These are phyloP conservation scores for Raddia guianensis DNA, from an alignment of 176 grass and related monocot genomes.

Conservation along the genomic window DNA sequence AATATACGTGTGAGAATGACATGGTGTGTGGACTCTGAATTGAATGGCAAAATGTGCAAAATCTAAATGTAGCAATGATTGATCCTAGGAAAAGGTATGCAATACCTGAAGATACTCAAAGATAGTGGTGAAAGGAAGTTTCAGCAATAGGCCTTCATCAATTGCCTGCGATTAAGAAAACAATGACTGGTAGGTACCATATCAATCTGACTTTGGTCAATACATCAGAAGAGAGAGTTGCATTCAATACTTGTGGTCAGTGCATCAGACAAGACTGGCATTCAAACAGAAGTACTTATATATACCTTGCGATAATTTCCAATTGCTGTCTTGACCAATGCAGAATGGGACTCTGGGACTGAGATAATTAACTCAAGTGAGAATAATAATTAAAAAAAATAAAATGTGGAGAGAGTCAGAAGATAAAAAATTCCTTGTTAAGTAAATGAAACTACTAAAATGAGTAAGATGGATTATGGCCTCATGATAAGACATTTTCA, in stretches of 20 bases:
- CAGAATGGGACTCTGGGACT: conserved; percentile 72
- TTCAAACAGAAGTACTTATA: background rate
- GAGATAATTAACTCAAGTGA: conserved; percentile 28
- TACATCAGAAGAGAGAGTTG: background rate
- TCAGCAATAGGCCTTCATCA: conserved; percentile 76
- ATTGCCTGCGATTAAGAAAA: conserved; percentile 61
- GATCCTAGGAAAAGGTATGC: background rate
- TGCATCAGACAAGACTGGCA: background rate
- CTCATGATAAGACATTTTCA: background rate
- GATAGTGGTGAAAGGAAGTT: conserved; percentile 90
- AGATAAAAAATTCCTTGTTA: background rate
- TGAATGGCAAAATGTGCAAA: background rate
- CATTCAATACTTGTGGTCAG: background rate
- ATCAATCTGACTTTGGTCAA: conserved; percentile 20
- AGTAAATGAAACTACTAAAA: conserved; percentile 1
- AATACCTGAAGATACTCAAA: conserved; percentile 98
- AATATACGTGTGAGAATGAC: background rate
- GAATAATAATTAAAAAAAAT: conserved; percentile 25
- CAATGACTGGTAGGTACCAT: background rate
- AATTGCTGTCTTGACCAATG: conserved; percentile 69
- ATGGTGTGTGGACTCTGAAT: background rate
- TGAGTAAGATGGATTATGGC: background rate
- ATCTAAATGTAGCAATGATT: background rate
- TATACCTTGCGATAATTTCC: conserved; percentile 66
- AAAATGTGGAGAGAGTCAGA: background rate